These are phyloP conservation scores for Grosmannia serpens DNA, from an alignment of 2,329 filamentous ascomycete species.

Conservation along the genomic window DNA sequence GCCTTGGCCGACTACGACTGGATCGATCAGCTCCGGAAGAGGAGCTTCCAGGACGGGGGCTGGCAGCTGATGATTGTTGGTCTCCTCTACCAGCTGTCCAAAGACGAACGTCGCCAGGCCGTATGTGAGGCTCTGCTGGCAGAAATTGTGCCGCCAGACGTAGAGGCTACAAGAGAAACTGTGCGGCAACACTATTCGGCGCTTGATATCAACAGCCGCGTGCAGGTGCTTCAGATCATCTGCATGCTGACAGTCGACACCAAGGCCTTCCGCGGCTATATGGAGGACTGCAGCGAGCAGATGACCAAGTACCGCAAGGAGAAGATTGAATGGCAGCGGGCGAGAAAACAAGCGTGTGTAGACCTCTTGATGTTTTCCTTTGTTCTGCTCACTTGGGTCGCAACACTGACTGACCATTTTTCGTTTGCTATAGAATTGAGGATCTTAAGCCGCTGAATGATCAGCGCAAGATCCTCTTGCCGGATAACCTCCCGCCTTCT, in stretches of 20 bases:
- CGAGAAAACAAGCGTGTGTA: slow-evolving; percentile 50
- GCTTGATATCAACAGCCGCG: slow-evolving; percentile 73
- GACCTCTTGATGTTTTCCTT: background rate
- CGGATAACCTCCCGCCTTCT: slow-evolving; percentile 58
- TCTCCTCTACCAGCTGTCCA: slow-evolving; percentile 72
- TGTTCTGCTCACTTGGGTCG: background rate
- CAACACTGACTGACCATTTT: slow-evolving; percentile 11
- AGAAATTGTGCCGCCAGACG: slow-evolving; percentile 67
- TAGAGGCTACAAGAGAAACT: slow-evolving; percentile 64
- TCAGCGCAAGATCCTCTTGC: slow-evolving; percentile 59
- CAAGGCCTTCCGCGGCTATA: slow-evolving; percentile 72
- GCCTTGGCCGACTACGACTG: slow-evolving; percentile 66
- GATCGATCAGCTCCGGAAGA: slow-evolving; percentile 71
- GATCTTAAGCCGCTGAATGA: slow-evolving; percentile 61
- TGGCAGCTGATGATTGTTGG: slow-evolving; percentile 89
- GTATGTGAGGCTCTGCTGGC: slow-evolving; percentile 68
- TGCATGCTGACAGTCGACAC: slow-evolving; percentile 80
- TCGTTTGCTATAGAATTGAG: slow-evolving; percentile 42
- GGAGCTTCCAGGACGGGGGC: slow-evolving; percentile 76
- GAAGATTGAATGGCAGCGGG: slow-evolving; percentile 84
- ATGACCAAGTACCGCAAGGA: slow-evolving; percentile 95
- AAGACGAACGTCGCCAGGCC: slow-evolving; percentile 57
- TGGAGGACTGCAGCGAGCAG: slow-evolving; percentile 83
- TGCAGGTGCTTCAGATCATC: slow-evolving; percentile 71
- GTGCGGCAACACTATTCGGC: slow-evolving; percentile 60